These are phyloP conservation scores for Diutina ranongensis DNA, from an alignment of 1,139 yeast species.

Conservation along the genomic window DNA sequence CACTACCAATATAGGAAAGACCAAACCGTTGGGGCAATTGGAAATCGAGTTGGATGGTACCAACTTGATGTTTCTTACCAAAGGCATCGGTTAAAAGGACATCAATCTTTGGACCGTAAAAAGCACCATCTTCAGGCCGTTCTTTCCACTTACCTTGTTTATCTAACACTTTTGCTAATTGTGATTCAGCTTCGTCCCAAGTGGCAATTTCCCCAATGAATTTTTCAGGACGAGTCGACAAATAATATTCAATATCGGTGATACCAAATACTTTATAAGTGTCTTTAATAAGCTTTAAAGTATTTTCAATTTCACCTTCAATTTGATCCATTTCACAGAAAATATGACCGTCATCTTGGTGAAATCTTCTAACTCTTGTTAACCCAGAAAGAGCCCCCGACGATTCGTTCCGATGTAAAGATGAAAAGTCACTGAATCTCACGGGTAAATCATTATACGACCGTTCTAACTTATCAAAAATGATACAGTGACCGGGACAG, in stretches of 20 bases:
- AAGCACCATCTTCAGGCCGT: slow-evolving; percentile 93
- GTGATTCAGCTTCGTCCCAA: slow-evolving; percentile 80
- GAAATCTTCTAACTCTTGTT: slow-evolving; percentile 92
- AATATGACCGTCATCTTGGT: slow-evolving; percentile 97
- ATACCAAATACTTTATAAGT: slow-evolving; percentile 76
- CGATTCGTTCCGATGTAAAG: slow-evolving; percentile 89
- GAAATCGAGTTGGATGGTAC: slow-evolving; percentile 92
- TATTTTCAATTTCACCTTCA: slow-evolving; percentile 61
- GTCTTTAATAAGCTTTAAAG: slow-evolving; percentile 64
- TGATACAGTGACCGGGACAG: slow-evolving; percentile 95
- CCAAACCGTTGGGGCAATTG: slow-evolving; percentile 84
- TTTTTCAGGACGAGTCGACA: slow-evolving; percentile 84
- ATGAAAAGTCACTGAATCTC: slow-evolving; percentile 85
- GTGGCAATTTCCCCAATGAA: slow-evolving; percentile 73
- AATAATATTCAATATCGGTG: slow-evolving; percentile 47
- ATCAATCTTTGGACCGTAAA: slow-evolving; percentile 95
- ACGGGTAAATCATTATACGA: slow-evolving; percentile 87
- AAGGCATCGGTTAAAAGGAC: slow-evolving; percentile 74
- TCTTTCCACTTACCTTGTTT: slow-evolving; percentile 48
- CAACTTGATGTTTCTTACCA: slow-evolving; percentile 84
- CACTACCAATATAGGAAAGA: slow-evolving; percentile 47
- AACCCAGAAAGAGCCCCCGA: slow-evolving; percentile 92
- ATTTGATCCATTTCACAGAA: slow-evolving; percentile 83
- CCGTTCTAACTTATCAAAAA: slow-evolving; percentile 72
- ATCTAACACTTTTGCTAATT: slow-evolving; percentile 55